These are phyloP conservation scores for Pseudomassariella vexata DNA, from an alignment of 2,329 filamentous ascomycete species.

Conservation along the genomic window DNA sequence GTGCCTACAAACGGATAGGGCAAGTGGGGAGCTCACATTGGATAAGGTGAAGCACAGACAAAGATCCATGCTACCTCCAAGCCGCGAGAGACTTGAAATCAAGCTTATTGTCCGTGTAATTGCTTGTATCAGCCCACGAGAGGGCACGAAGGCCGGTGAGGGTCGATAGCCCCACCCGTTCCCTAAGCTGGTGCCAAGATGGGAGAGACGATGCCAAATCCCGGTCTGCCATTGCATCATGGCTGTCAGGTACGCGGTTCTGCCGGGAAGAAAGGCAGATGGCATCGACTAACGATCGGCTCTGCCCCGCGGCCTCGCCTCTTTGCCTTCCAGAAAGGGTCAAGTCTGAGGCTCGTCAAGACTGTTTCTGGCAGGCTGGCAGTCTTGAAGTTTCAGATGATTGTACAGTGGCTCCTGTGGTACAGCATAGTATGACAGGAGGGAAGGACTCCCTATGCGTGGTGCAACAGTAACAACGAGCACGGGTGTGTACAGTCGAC, in stretches of 20 bases:
- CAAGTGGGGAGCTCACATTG: constrained; percentile 19
- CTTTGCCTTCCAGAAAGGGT: constrained; percentile 12
- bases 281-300: constrained; percentile 17
- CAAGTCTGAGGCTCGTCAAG: constrained; percentile 14
- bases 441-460: constrained; percentile 10
- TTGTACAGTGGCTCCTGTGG: constrained; percentile 21
- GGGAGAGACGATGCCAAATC: not conserved
- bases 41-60: constrained; percentile 12
- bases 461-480: constrained; percentile 20
- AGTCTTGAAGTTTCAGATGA: constrained; percentile 24
- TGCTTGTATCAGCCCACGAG: constrained; percentile 11
- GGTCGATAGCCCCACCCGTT: constrained; percentile 24
- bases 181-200: constrained; percentile 5
- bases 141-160: constrained; percentile 7
- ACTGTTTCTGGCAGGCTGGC: constrained; percentile 14
- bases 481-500: constrained; percentile 29
- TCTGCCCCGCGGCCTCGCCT: constrained; percentile 15
- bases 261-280: constrained; percentile 19
- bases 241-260: constrained; percentile 7
- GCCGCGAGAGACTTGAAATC: constrained; percentile 10
- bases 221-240: constrained; percentile 3
- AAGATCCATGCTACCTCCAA: constrained; percentile 5
- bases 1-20: constrained; percentile 25
- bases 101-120: constrained; percentile 14
- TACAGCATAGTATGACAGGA: constrained; percentile 28